Evolutionary conservation across 371 early-diverging fungal genomes (phyloP), one percentile per base, ranked within the genome.

Genomic region (Mortierella sp.): DNA sequence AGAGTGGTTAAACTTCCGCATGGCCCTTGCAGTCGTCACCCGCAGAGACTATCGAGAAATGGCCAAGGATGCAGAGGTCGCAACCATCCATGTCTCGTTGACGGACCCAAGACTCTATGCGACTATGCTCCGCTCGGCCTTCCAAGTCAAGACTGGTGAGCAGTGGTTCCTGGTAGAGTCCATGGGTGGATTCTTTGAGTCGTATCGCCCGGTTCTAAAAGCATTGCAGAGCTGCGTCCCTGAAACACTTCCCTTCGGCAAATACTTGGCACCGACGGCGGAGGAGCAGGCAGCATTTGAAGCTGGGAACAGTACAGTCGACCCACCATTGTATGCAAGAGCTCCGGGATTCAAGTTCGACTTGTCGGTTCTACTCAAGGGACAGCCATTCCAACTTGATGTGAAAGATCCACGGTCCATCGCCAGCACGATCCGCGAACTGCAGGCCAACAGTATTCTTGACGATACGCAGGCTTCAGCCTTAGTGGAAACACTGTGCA

Each of bases 181-280:
- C 2, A 68, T 65, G 1, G 78, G 79, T 0, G 75, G 81, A 3
- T 73, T 80, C 52, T 83, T 82, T 24, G 85, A 79, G 27, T 52
- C 81, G 7, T 86, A 86, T 39, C 58, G 78, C 4, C 84, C 84
- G 0, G 69, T 83, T 23, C 63, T 84, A 17, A 62, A 71, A 26
- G 79, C 81, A 1, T 62, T 86, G 11, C 81, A 84, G 59, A 50
- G 9, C 7, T 46, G 24, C 42, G 61, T 56, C 19, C 82, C 82
- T 1, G 69, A 46, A 0, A 17, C 56, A 1, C n/a, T 83, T 42
- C 82, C 81, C 2, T 81, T 83, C 41, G 69, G 66, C 9, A 69
- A 70, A 50, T 80, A 81, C 51, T 41, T 83, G 14, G 78, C 79
- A 0, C 73, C 82, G 2, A 50, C 70, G 0, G 19, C 15, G 3